Percentiles rank a stretch among this genome's conserved stretches.
phyloP scores from a whole-genome alignment of 2,329 filamentous ascomycete genomes.

The Fusarium xyrophilum region DNA sequence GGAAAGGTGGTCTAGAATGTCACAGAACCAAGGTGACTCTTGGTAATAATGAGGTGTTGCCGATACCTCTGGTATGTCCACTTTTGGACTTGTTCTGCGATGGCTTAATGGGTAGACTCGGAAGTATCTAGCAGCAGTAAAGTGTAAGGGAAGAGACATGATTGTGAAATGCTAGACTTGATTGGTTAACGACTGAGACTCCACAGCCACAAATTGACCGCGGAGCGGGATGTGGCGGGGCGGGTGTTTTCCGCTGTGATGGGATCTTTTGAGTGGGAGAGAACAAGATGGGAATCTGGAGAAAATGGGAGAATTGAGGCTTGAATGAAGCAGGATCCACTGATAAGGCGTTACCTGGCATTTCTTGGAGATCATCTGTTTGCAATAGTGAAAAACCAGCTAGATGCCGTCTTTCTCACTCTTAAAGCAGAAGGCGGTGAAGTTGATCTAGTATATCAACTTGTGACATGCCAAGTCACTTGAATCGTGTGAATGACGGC shows the following conservation, averaged over 20 bases:
- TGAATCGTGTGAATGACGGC: conserved; percentile 20
- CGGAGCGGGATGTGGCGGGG: conserved; percentile 39
- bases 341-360: conserved; percentile 14
- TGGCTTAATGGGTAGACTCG: conserved; percentile 36
- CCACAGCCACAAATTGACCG: conserved; percentile 34
- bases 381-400: neutral
- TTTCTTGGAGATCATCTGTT: neutral
- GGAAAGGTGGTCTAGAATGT: neutral
- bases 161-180: neutral
- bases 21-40: conserved; percentile 1
- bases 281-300: conserved; percentile 11
- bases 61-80: conserved; percentile 17
- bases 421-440: conserved; percentile 9
- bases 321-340: conserved; percentile 9
- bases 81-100: conserved; percentile 31
- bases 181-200: conserved; percentile 12
- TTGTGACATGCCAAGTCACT: conserved; percentile 33
- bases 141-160: conserved; percentile 9
- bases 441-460: neutral
- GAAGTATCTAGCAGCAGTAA: conserved; percentile 23
- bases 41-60: conserved; percentile 3
- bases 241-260: conserved; percentile 21
- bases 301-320: conserved; percentile 4
- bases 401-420: neutral
- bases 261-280: conserved; percentile 5